Evolutionary conservation across 768 basidiomycete species (phyloP), one percentile per base, ranked within the genome.

Genomic region (Auriscalpium microsporum): DNA sequence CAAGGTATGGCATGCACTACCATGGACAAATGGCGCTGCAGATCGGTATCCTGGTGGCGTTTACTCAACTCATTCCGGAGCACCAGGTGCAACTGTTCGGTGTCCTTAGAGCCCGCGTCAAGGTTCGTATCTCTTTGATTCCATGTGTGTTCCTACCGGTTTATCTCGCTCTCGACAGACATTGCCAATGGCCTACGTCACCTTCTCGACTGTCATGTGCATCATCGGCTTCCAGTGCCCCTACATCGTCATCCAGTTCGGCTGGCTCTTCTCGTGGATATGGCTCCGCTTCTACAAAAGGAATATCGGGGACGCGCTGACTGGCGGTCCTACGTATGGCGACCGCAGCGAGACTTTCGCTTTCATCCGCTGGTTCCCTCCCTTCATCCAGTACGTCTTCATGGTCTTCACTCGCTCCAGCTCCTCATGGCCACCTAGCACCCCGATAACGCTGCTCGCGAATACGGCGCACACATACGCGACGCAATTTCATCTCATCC

Each of bases 211-310:
- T 57, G 78, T 96, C 28, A 75, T 92, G 72, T 87, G 84, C 59
- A 61, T 95, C 48, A 56, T 93, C 46, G 93, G 92, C 19, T 86
- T 86, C 72, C 93, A 93, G 67, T 86, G 83, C 55, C 93, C 92
- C 14, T 95, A 83, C 75, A 91, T 94, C 50, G 73, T 94, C 65
- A 94, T 98, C 60, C 96, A 99, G 67, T 99, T 97, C 68, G 96
- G 95, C n/a, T 99, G 95, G 93, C 87, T 96, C 55, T 89, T 94
- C 8, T 81, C 88, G 35, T 99, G 93, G 89, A 78, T 90, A 53
- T 99, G 96, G 72, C 80, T 99, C 36, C 84, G 96, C 38, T 98
- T 99, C 76, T 93, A 97, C 78, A 98, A 98, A 73, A 85, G 87
- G 68, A 88, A 87, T 64, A 72, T 79, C 4, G 76, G 75, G 36